A percentile compares a stretch with the other conserved stretches of the same genome.
Conservation (phyloP, 192 early-diverging fungal genomes). For the Coemansia sp. region DNA sequence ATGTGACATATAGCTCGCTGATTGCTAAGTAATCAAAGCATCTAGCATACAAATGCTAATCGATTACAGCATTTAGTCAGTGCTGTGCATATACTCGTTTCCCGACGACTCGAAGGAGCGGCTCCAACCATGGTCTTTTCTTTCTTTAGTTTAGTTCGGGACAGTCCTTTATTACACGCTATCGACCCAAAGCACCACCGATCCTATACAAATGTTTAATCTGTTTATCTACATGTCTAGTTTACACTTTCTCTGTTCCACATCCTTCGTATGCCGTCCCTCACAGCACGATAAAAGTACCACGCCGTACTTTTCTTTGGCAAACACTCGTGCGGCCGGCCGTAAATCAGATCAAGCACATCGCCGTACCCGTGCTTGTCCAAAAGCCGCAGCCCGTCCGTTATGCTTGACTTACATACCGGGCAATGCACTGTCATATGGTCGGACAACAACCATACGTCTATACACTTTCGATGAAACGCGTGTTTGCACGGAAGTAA, state of each 20-base stretch:
- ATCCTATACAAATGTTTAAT: too few relatives aligned
- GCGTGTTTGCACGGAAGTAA: slow-evolving; percentile 73
- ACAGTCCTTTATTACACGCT: too few relatives aligned
- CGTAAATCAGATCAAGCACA: slow-evolving; percentile 15
- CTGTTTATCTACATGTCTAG: too few relatives aligned
- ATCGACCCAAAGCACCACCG: too few relatives aligned
- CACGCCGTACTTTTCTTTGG: neutral
- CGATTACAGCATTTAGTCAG: too few relatives aligned
- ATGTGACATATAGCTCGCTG: too few relatives aligned
- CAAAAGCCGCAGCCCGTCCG: slow-evolving; percentile 29
- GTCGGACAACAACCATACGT: slow-evolving; percentile 73
- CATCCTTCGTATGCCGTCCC: slow-evolving; percentile 13
- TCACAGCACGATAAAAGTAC: neutral
- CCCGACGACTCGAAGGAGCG: too few relatives aligned
- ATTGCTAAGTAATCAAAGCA: too few relatives aligned
- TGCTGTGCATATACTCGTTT: too few relatives aligned
- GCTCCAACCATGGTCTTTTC: too few relatives aligned
- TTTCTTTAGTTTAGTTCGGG: too few relatives aligned
- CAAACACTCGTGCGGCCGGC: neutral
- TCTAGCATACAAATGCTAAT: too few relatives aligned
- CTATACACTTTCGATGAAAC: slow-evolving; percentile 78
- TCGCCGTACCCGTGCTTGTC: slow-evolving; percentile 38
- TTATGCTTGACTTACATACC: slow-evolving; percentile 65
- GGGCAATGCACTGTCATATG: slow-evolving; percentile 72
- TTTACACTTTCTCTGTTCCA: neutral